Conservation (phyloP, 2,329 filamentous ascomycete genomes). For the Aspergillus tamarii region DNA sequence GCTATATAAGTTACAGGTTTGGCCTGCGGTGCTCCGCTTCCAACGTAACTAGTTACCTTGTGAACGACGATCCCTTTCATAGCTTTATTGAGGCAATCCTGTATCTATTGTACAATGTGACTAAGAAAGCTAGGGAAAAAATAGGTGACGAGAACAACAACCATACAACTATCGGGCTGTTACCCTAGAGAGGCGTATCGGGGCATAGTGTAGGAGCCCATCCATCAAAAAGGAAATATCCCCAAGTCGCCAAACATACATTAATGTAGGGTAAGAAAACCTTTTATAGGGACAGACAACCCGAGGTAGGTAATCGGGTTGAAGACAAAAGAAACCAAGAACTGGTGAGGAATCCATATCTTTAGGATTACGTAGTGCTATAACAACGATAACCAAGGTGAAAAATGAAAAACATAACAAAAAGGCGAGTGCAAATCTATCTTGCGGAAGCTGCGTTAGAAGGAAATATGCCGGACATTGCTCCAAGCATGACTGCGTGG, state of each 20-base stretch:
- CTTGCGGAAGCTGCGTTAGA: slow-evolving; percentile 25
- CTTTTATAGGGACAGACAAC: not conserved
- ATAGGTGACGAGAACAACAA: not conserved
- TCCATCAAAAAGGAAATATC: not conserved
- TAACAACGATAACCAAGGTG: slow-evolving; percentile 3
- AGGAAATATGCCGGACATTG: slow-evolving; percentile 14
- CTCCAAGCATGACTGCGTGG: slow-evolving; percentile 21
- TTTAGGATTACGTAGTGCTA: not conserved
- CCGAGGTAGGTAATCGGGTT: not conserved
- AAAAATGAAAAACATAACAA: not conserved
- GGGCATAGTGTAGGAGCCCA: not conserved
- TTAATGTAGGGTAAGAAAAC: not conserved
- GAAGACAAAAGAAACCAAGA: not conserved
- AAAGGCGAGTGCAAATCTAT: slow-evolving; percentile 13
- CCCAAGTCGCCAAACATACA: not conserved
- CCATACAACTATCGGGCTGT: not conserved
- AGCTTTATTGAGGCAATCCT: not conserved
- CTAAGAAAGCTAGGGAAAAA: not conserved
- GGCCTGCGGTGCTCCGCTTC: too few relatives aligned
- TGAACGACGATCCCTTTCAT: not conserved
- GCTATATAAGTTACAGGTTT: too few relatives aligned
- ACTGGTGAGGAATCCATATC: not conserved
- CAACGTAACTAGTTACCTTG: not conserved
- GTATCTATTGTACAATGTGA: not conserved
- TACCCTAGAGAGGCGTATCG: not conserved